Conservation (phyloP, 225 moss, liverwort and hornwort genomes). For the Marchantia polymorpha region DNA sequence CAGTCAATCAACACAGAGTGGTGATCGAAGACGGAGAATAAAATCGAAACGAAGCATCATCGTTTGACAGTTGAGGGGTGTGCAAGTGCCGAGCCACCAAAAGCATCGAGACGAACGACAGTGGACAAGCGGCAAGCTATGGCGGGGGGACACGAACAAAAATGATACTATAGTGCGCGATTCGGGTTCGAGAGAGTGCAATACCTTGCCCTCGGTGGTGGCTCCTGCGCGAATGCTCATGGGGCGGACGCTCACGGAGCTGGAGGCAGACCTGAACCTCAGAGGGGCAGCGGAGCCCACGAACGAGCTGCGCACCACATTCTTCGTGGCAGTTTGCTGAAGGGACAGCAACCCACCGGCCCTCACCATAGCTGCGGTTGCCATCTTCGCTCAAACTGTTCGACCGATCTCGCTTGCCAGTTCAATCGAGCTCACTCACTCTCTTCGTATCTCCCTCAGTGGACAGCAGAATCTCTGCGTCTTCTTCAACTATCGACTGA, state of each 20-base stretch:
- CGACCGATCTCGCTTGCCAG: neutral
- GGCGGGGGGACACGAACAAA: neutral
- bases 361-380: conserved; percentile 38
- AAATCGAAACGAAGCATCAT: too few relatives aligned
- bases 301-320: conserved; percentile 33
- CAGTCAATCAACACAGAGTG: too few relatives aligned
- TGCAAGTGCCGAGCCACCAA: too few relatives aligned
- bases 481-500: conserved; percentile 1
- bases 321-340: conserved; percentile 29
- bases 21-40: too few relatives aligned
- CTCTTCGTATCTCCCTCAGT: neutral
- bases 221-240: conserved; percentile 30
- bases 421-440: neutral
- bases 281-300: conserved; percentile 41
- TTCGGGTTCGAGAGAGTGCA: neutral
- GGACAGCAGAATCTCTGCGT: neutral
- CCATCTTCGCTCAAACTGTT: conserved; percentile 16
- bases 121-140: neutral
- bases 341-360: conserved; percentile 40
- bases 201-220: conserved; percentile 35
- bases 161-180: neutral
- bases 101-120: too few relatives aligned
- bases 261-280: conserved; percentile 27
- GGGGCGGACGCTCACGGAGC: conserved; percentile 23
- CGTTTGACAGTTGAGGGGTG: too few relatives aligned